These are phyloP conservation scores for Kwoniella shandongensis DNA, from an alignment of 768 basidiomycete genomes.

Conservation along the genomic window DNA sequence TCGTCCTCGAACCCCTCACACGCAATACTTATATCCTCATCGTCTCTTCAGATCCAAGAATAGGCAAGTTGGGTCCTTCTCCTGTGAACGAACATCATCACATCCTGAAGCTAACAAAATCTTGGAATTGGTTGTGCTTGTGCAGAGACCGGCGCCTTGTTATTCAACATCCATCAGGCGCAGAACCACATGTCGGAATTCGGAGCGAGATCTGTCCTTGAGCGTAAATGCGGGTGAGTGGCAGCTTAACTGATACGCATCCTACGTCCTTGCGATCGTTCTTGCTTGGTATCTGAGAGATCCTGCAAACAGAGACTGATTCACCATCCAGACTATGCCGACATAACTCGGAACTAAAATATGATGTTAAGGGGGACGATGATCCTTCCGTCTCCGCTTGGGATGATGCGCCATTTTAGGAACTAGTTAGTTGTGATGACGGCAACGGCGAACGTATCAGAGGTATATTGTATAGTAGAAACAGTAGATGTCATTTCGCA, in stretches of 20 bases:
- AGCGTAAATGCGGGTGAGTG: constrained; percentile 49
- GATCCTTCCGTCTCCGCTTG: constrained; percentile 38
- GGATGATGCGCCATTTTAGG: constrained; percentile 45
- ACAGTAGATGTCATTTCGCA: no score
- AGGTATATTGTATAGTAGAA: no score
- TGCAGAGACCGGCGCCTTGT: constrained; percentile 81
- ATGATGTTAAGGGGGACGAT: constrained; percentile 39
- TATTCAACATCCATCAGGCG: constrained; percentile 82
- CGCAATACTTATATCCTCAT: constrained; percentile 89
- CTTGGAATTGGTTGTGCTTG: constrained; percentile 1
- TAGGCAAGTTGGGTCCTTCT: constrained; percentile 60
- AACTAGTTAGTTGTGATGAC: no score
- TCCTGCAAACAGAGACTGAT: neutral
- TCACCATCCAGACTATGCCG: constrained; percentile 29
- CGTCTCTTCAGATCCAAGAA: constrained; percentile 81
- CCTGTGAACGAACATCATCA: neutral
- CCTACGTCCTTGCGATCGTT: neutral
- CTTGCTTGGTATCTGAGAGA: no score
- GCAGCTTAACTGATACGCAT: neutral
- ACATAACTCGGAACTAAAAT: constrained; percentile 35
- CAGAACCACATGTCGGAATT: constrained; percentile 86
- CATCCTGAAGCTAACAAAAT: neutral
- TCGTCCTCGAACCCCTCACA: constrained; percentile 78
- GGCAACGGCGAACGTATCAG: no score
- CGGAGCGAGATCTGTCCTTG: constrained; percentile 25